Evolutionary conservation across 352 stramenopile genomes (phyloP), one percentile per base, ranked within the genome.

Genomic region (Phytophthora quininea): DNA sequence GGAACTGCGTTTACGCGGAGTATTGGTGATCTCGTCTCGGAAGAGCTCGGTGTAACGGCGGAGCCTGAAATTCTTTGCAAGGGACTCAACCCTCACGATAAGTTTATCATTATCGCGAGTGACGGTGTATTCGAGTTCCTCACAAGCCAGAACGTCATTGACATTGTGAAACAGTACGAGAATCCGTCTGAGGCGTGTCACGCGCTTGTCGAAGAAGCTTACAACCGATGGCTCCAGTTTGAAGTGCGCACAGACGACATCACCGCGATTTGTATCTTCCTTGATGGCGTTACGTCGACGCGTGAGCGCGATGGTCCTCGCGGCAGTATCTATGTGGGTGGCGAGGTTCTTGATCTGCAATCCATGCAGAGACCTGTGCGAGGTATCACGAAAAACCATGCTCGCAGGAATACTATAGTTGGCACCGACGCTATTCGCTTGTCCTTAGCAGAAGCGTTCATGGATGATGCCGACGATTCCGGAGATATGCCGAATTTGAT

Each of bases 1-100:
- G 98, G 98, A 35, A 99, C 97, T 50, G 97, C 98, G 12, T 99
- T 99, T 77, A 99, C 97, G n/a, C 86, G 98, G 33, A 98, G 86
- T 69, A 92, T 99, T 35, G 98, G 98, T 24, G 98, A 99, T 84
- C 82, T 95, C 11, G 79, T 98, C 1, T 97, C 90, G 2, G 91
- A 98, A 64, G 80, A 95, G 35, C 75, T 98, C 35, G 96, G 96
- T 15, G 92, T 98, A 12, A 92, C 85, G 24, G 91, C 93, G 4
- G 91, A 98, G 66, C 96, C 96, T 8, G 93, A 98, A 63, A 96
- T 98, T 53, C 42, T 98, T 29, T 96, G 88, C 58, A 97, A 95
- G 62, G 69, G 71, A 2, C 67, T 99, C 30, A 97, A 94, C 37
- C 57, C 74, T 12, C 88, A 97, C 65, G 95, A 98, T 70, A 85